Percentiles rank a stretch among this genome's conserved stretches.
These are phyloP conservation scores for Ostreobium quekettii DNA, from an alignment of 139 green algal genomes.

Conservation along the genomic window DNA sequence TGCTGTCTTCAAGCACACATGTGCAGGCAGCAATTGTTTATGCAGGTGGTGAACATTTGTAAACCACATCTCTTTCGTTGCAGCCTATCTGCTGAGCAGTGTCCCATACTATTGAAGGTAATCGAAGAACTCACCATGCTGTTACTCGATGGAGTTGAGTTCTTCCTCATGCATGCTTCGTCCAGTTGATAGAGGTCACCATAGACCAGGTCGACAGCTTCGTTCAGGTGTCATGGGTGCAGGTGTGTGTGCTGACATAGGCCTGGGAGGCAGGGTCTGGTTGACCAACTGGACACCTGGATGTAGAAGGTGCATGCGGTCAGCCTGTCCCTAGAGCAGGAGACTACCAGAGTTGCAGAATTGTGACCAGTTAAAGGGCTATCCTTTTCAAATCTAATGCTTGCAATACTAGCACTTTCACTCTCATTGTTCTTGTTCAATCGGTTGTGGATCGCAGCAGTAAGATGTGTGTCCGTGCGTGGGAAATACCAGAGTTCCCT, in stretches of 20 bases:
- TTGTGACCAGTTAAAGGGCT: no score
- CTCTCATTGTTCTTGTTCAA: no score
- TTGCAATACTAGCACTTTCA: no score
- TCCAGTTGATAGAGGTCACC: conserved; percentile 81
- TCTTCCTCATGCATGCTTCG: conserved; percentile 88
- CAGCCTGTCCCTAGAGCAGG: conserved; percentile 47
- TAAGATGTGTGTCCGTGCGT: no score
- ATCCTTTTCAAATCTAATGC: no score
- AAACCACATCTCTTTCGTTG: conserved; percentile 1
- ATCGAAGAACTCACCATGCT: conserved; percentile 80
- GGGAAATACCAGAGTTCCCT: no score
- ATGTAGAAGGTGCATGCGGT: conserved; percentile 65
- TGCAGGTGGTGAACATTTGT: no score
- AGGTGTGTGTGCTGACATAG: conserved; percentile 79
- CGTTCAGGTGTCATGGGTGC: conserved; percentile 77
- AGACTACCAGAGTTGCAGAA: conserved; percentile 48
- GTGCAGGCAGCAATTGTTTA: no score
- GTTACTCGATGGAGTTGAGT: conserved; percentile 83
- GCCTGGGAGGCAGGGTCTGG: conserved; percentile 50
- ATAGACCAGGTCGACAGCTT: conserved; percentile 76
- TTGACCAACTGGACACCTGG: conserved; percentile 71
- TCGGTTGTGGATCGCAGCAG: no score
- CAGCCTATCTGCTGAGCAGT: conserved; percentile 68
- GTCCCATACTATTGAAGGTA: conserved; percentile 56
- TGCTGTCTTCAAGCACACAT: no score